Evolutionary conservation across 148 eudicot species (phyloP).

Genomic region (Diospyros lotus): DNA sequence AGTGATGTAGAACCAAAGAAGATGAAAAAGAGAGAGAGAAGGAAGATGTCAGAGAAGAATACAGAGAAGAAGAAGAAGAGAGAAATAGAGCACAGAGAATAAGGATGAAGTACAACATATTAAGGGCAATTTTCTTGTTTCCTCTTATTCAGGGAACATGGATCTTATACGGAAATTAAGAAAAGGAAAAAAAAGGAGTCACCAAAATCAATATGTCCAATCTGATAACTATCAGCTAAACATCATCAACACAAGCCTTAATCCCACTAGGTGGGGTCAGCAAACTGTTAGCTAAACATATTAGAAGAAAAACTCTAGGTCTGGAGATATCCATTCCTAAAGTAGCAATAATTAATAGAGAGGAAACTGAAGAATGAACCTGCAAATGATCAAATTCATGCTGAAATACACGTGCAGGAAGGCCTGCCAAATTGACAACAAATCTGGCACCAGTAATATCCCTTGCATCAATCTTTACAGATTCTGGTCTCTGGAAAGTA

Average conservation of each 20-base stretch:
- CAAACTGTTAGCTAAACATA: background rate
- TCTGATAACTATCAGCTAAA: background rate
- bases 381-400: conserved; percentile 95
- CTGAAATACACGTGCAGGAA: conserved; percentile 91
- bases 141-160: background rate
- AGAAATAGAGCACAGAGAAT: too few relatives aligned
- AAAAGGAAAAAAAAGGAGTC: background rate
- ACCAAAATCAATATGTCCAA: background rate
- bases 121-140: background rate
- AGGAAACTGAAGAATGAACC: conserved; percentile 35
- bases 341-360: conserved; percentile 2
- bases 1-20: background rate
- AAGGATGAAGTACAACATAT: too few relatives aligned
- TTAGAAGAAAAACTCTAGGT: background rate
- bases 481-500: conserved; percentile 80
- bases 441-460: conserved; percentile 81
- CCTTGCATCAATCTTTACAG: conserved; percentile 78
- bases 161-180: background rate
- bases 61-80: too few relatives aligned
- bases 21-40: too few relatives aligned
- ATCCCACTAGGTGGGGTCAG: too few relatives aligned
- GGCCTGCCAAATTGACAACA: conserved; percentile 54
- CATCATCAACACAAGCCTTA: background rate
- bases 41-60: too few relatives aligned
- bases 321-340: background rate